phyloP scores from a whole-genome alignment of 306 rosid genomes.

The Glycyrrhiza uralensis region DNA sequence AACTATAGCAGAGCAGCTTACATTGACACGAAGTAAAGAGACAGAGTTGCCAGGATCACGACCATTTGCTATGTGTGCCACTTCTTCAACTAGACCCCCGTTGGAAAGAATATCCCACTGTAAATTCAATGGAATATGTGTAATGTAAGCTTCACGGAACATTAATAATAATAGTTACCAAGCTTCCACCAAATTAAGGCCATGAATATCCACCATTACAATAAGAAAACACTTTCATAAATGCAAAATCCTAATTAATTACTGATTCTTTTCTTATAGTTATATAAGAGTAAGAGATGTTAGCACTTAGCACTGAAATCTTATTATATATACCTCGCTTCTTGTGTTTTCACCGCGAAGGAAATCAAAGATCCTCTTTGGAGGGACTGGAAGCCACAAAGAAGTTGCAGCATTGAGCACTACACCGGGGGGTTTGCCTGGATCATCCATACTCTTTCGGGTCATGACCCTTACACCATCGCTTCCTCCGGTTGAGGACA shows the following conservation, averaged over 20 bases:
- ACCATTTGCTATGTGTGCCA: conserved; percentile 81
- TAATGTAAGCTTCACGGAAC: too few relatives aligned
- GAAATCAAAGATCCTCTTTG: conserved; percentile 61
- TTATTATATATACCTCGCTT: conserved; percentile 42
- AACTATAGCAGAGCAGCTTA: conserved; percentile 27
- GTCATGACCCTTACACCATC: conserved; percentile 89
- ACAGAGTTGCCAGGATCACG: conserved; percentile 68
- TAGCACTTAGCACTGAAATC: not conserved
- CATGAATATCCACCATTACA: too few relatives aligned
- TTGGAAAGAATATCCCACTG: conserved; percentile 94
- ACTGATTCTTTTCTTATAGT: not conserved
- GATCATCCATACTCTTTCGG: conserved; percentile 68
- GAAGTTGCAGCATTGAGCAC: conserved; percentile 79
- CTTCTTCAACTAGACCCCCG: conserved; percentile 63
- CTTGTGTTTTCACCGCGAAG: conserved; percentile 60
- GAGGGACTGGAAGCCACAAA: conserved; percentile 71
- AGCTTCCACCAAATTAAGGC: too few relatives aligned
- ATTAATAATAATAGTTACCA: too few relatives aligned
- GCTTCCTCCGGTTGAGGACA: conserved; percentile 51
- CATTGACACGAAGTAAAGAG: conserved; percentile 66
- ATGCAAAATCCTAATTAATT: too few relatives aligned
- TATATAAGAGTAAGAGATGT: too few relatives aligned
- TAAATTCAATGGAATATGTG: not conserved
- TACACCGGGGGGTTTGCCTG: conserved; percentile 67
- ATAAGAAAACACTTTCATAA: too few relatives aligned